Percentiles rank a stretch among this genome's conserved stretches.
Conservation (phyloP, 192 early-diverging fungal species). For the Backusella westeae region DNA sequence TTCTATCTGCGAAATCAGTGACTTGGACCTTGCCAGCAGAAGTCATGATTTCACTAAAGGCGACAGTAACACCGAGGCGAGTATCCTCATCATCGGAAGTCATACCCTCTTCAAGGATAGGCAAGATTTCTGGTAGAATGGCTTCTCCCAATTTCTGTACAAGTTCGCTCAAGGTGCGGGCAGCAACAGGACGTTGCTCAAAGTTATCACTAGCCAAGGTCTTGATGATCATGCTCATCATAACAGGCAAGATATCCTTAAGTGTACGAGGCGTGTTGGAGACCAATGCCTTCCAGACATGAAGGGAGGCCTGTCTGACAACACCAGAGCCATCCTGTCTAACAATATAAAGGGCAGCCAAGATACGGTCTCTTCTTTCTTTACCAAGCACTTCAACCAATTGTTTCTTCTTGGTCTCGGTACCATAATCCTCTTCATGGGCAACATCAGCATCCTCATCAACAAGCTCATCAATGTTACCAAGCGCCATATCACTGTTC, state of each 20-base stretch:
- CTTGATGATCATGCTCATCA: slow-evolving; percentile 90
- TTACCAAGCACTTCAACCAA: slow-evolving; percentile 81
- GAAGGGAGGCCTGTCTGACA: slow-evolving; percentile 85
- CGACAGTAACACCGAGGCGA: slow-evolving; percentile 92
- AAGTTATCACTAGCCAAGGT: slow-evolving; percentile 71
- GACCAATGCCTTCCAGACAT: slow-evolving; percentile 96
- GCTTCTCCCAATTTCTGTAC: slow-evolving; percentile 93
- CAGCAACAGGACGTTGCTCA: slow-evolving; percentile 85
- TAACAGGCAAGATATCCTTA: slow-evolving; percentile 87
- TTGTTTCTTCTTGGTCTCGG: slow-evolving; percentile 63
- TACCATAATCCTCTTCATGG: slow-evolving; percentile 57
- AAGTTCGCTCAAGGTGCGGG: slow-evolving; percentile 89
- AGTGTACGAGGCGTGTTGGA: slow-evolving; percentile 95
- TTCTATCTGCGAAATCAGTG: slow-evolving; percentile 81
- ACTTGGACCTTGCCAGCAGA: slow-evolving; percentile 80
- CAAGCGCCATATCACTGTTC: slow-evolving; percentile 45
- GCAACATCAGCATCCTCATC: slow-evolving; percentile 66
- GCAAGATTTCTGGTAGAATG: slow-evolving; percentile 84
- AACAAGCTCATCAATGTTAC: slow-evolving; percentile 43
- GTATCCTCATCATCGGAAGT: slow-evolving; percentile 62
- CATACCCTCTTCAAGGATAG: slow-evolving; percentile 86
- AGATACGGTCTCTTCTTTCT: slow-evolving; percentile 80
- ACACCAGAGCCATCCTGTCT: slow-evolving; percentile 76
- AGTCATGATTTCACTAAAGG: slow-evolving; percentile 87
- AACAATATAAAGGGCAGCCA: slow-evolving; percentile 92